Percentiles rank a stretch among this genome's conserved stretches.
Conservation (phyloP, 2,329 filamentous ascomycete genomes). For the Penicillium expansum region DNA sequence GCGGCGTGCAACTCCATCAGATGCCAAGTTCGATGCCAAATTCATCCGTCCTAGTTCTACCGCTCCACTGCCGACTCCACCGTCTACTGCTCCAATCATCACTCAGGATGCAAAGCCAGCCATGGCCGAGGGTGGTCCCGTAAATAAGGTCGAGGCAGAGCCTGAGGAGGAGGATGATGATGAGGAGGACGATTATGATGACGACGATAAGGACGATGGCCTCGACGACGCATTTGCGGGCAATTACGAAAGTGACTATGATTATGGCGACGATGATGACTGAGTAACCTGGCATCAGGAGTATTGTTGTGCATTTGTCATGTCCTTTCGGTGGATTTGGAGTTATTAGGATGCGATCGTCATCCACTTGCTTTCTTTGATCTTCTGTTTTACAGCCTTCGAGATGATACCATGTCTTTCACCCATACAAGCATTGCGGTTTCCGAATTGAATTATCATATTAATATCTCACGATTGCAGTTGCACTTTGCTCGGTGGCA, state of each 20-base stretch:
- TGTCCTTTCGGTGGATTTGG: background rate
- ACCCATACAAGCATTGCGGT: background rate
- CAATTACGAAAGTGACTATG: conserved; percentile 28
- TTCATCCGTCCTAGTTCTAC: conserved; percentile 12
- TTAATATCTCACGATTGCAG: background rate
- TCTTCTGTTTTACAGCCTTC: background rate
- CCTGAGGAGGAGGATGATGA: conserved; percentile 32
- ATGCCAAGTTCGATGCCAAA: conserved; percentile 20
- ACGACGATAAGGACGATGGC: conserved; percentile 32
- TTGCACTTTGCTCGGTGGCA: background rate
- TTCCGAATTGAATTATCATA: background rate
- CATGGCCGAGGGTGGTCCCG: background rate
- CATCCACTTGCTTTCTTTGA: background rate
- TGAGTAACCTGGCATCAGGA: background rate
- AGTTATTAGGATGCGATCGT: background rate
- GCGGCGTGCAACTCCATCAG: conserved; percentile 15
- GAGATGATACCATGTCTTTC: conserved; percentile 10
- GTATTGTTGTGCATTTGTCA: background rate
- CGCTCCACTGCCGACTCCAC: conserved; percentile 1
- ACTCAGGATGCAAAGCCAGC: background rate
- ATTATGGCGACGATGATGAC: conserved; percentile 20
- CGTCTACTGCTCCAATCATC: background rate
- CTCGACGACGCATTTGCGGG: conserved; percentile 35
- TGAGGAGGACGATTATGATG: conserved; percentile 24
- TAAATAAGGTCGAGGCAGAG: background rate